phyloP scores from a whole-genome alignment of 139 green algal genomes.

The Closterium sp. region DNA sequence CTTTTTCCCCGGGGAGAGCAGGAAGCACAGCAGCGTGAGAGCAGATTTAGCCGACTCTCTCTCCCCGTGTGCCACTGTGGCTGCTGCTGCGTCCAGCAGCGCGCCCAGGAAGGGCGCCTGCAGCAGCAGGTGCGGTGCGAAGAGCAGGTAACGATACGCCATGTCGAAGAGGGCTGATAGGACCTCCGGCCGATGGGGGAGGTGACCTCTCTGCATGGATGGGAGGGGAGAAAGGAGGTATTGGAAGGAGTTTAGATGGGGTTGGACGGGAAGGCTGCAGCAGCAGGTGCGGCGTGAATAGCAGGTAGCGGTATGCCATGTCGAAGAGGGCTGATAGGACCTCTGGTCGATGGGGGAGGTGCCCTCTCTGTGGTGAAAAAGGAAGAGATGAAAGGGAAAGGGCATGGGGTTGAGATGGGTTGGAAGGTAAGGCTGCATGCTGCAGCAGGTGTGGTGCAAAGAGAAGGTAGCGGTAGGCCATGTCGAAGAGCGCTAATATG shows the following conservation, averaged over 20 bases:
- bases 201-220: background rate
- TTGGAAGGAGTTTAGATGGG: too few species aligned
- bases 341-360: conserved; percentile 42
- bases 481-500: too few species aligned
- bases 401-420: background rate
- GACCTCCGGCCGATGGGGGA: conserved; percentile 54
- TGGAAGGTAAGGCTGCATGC: too few species aligned
- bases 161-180: conserved; percentile 57
- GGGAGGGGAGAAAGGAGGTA: background rate
- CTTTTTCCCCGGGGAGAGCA: conserved; percentile 33
- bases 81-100: conserved; percentile 54
- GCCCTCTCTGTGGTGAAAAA: background rate
- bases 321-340: conserved; percentile 59
- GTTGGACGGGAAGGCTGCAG: too few species aligned
- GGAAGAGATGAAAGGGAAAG: background rate
- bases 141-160: conserved; percentile 65
- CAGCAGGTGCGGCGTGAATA: conserved; percentile 66
- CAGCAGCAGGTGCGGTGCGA: conserved; percentile 61
- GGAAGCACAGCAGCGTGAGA: conserved; percentile 57
- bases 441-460: too few species aligned
- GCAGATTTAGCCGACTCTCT: conserved; percentile 55
- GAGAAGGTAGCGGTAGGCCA: too few species aligned
- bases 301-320: conserved; percentile 61
- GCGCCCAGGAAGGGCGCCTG: background rate
- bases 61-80: conserved; percentile 53